Conservation (phyloP, 78 protist species). For the Protostelium mycophagum region DNA sequence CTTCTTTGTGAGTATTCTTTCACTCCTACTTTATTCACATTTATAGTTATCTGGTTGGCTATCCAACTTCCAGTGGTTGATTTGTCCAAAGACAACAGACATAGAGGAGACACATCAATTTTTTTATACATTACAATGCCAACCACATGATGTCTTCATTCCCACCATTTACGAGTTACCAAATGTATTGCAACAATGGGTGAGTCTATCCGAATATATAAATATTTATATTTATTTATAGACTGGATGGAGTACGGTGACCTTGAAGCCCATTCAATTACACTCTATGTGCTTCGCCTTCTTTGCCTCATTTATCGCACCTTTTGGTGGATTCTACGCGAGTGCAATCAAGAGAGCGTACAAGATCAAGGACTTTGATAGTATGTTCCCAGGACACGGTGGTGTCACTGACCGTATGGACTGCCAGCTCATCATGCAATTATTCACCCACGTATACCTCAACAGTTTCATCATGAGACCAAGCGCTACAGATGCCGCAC, state of each 20-base stretch:
- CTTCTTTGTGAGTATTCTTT: constrained; percentile 34
- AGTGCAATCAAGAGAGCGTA: constrained; percentile 93
- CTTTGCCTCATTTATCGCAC: constrained; percentile 91
- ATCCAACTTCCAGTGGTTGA: constrained; percentile 7
- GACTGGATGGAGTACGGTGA: constrained; percentile 26
- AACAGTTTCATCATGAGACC: constrained; percentile 48
- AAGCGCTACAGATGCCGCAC: constrained; percentile 12
- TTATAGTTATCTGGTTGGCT: constrained; percentile 11
- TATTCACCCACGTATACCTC: constrained; percentile 72
- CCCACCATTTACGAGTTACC: neutral
- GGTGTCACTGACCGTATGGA: constrained; percentile 94
- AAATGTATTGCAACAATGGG: neutral
- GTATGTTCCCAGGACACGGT: constrained; percentile 94
- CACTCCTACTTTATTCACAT: neutral
- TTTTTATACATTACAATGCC: neutral
- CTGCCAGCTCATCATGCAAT: constrained; percentile 87
- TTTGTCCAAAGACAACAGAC: constrained; percentile 34
- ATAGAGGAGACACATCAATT: neutral
- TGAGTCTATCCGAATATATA: neutral
- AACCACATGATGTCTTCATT: neutral
- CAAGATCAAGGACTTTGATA: constrained; percentile 90
- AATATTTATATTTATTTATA: constrained; percentile 6
- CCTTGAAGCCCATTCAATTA: constrained; percentile 53
- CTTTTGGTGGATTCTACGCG: constrained; percentile 97
- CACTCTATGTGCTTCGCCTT: constrained; percentile 78